Percentiles rank a stretch among this genome's conserved stretches.
These are phyloP conservation scores for Hibiscus syriacus DNA, from an alignment of 345 rosid species.

Conservation along the genomic window DNA sequence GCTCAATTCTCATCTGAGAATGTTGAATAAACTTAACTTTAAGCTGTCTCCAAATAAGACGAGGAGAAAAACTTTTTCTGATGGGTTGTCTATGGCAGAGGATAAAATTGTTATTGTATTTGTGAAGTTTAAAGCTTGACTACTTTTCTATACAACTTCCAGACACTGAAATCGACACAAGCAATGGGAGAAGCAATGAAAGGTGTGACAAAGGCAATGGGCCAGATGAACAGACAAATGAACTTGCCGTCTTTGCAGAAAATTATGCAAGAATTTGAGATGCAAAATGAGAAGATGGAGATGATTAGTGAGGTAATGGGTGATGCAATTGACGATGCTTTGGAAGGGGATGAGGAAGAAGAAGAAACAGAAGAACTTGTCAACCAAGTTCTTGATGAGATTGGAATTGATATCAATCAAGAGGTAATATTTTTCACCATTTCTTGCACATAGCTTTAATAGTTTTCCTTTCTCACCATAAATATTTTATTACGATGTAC, in stretches of 20 bases:
- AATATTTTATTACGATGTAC: not conserved
- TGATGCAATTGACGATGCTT: conserved; percentile 70
- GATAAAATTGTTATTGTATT: not conserved
- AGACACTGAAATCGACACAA: conserved; percentile 79
- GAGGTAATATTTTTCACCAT: conserved; percentile 35
- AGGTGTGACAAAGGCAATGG: conserved; percentile 82
- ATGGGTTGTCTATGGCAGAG: not conserved
- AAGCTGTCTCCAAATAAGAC: not conserved
- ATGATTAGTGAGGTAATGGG: conserved; percentile 74
- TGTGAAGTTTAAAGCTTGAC: not conserved
- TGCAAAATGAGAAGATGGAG: conserved; percentile 80
- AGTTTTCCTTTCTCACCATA: not conserved
- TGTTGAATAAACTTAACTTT: not conserved
- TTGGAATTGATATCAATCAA: conserved; percentile 52
- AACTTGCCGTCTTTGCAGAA: conserved; percentile 69
- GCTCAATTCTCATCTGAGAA: not conserved
- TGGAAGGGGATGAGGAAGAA: conserved; percentile 70
- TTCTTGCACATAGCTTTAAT: not conserved
- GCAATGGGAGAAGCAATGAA: conserved; percentile 93
- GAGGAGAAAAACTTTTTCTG: not conserved
- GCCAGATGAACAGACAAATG: conserved; percentile 83
- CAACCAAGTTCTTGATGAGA: conserved; percentile 72
- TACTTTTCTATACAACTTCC: not conserved
- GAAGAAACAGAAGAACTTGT: conserved; percentile 74
- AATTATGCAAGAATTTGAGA: conserved; percentile 73